Evolutionary conservation across 2,329 filamentous ascomycete genomes (phyloP), one percentile per base, ranked within the genome.

Genomic region (Truncatella angustata): DNA sequence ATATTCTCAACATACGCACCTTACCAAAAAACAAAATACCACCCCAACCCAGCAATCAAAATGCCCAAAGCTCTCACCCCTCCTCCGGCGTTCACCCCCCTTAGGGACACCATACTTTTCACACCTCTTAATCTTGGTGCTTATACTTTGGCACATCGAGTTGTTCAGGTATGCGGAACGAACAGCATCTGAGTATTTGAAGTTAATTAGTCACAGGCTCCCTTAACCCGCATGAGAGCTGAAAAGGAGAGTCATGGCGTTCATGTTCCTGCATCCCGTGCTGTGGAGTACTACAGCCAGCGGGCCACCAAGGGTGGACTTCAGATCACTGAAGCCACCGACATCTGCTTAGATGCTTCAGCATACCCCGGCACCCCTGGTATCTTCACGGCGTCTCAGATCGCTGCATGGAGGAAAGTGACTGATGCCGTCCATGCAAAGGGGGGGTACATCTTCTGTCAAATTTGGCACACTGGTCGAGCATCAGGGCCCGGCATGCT

Each of bases 381-480:
- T 3, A 79, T 85, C 61, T 84, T 73, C 60, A 76, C 65, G 44
- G 65, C 72, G 1, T 72, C 70, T 20, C 80, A 84, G 59, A 70
- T 82, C 46, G 71, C 71, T 3, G 78, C 72, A 0, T 86, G 82
- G 83, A 79, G 76, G 54, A 69, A 72, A 46, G 70, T 86, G 39
- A 82, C 79, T 3, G 75, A 80, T 50, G 78, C 75, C 2, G 82
- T 86, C 4, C 84, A 87, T 64, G 71, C 70, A 21, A 81, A 83
- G 60, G 79, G 79, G 23, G 74, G 74, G 18, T 78, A 75, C 60
- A 81, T 85, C 57, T 85, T 75, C 68, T 64, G 74, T 23, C 84
- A 87, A 63, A 70, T 87, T 1, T 85, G 80, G 80, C 75, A 76
- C 2, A 68, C 82, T 1, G 81, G 84, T 16, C 74, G 84, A 4